Evolutionary conservation across 129 eudicot genomes (phyloP).

Genomic region (Saussurea involucrata): DNA sequence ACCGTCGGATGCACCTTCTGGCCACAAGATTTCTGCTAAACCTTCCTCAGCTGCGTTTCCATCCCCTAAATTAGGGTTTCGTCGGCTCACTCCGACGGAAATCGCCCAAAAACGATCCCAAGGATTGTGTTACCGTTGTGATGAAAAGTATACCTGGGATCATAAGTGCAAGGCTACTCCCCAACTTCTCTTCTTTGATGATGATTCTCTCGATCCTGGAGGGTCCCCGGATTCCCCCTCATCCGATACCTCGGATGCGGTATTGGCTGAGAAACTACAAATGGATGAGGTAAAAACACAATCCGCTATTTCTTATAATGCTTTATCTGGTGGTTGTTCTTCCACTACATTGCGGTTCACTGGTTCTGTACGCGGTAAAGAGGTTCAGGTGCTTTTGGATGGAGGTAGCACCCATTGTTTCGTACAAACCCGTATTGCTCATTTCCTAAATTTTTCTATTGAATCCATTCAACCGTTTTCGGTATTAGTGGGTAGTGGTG

Average conservation of each 20-base stretch:
- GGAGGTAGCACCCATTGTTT: neutral
- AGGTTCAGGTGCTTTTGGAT: neutral
- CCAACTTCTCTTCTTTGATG: too few species aligned
- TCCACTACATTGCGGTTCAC: neutral
- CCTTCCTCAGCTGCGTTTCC: neutral
- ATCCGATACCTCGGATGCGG: too few species aligned
- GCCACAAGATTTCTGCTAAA: too few species aligned
- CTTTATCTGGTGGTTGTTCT: neutral
- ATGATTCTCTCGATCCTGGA: too few species aligned
- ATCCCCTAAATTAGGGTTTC: neutral
- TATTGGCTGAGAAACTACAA: neutral
- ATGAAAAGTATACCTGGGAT: too few species aligned
- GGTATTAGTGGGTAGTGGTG: neutral
- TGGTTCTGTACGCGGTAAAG: neutral
- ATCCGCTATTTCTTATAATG: neutral
- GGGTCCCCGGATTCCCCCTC: too few species aligned
- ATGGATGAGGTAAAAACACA: neutral
- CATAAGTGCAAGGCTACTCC: too few species aligned
- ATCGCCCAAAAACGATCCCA: neutral
- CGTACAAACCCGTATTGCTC: neutral
- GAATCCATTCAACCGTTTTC: neutral
- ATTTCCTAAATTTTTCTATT: neutral
- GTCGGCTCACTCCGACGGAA: neutral
- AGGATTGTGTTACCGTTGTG: too few species aligned
- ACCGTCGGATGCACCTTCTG: neutral